Conservation (phyloP, 305 asterid genomes). For the Fraxinus sp. region DNA sequence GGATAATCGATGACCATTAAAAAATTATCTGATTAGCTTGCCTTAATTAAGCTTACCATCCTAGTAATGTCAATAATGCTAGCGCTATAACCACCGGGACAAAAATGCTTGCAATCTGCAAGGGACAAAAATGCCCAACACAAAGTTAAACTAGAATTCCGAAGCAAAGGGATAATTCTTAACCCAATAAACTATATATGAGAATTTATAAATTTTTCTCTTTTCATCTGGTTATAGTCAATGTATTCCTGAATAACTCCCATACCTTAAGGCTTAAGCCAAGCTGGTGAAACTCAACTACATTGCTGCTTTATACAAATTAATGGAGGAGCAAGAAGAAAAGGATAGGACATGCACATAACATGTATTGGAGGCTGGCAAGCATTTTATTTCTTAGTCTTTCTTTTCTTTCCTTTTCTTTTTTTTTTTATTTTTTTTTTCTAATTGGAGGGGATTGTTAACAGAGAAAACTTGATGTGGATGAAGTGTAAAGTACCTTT, state of each 20-base stretch:
- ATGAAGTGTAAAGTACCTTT: background rate
- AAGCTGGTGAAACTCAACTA: background rate
- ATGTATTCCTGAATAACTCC: background rate
- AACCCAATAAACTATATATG: conserved; percentile 1
- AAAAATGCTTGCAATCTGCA: conserved; percentile 93
- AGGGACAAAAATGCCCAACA: conserved; percentile 25
- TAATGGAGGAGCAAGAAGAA: background rate
- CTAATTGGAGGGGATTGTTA: background rate
- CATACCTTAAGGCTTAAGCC: background rate
- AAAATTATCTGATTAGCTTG: conserved; percentile 1
- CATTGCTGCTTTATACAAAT: background rate
- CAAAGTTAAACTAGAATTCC: conserved; percentile 4
- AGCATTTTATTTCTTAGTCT: background rate
- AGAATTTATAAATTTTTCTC: background rate
- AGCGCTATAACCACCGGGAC: conserved; percentile 77
- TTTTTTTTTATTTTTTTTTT: background rate
- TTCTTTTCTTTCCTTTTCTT: background rate
- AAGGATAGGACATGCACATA: background rate
- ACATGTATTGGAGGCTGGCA: background rate
- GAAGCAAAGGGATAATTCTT: background rate
- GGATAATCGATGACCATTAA: conserved; percentile 7
- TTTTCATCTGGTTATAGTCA: background rate
- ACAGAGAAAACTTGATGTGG: background rate
- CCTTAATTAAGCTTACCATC: conserved; percentile 65
- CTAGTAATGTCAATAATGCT: conserved; percentile 75